phyloP scores from a whole-genome alignment of 768 basidiomycete genomes.

The Tulasnella sp. region DNA sequence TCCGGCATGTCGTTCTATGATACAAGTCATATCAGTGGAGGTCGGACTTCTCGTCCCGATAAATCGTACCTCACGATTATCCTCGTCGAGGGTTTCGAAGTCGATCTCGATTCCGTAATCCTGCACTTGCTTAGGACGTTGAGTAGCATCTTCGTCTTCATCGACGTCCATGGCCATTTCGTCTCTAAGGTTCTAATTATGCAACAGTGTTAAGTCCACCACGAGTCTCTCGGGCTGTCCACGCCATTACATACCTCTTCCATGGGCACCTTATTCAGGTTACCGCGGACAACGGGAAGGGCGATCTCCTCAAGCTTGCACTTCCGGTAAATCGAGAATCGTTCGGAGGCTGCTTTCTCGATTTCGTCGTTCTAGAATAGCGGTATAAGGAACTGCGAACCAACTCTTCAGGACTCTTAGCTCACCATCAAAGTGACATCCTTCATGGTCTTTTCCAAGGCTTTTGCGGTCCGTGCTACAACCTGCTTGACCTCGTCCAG shows the following conservation, averaged over 20 bases:
- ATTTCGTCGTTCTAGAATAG: conserved; percentile 78
- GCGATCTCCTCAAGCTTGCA: conserved; percentile 92
- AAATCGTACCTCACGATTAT: conserved; percentile 67
- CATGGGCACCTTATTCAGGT: conserved; percentile 86
- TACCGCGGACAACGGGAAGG: conserved; percentile 74
- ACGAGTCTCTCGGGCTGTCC: background rate
- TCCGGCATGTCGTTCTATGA: conserved; percentile 64
- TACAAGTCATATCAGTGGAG: background rate
- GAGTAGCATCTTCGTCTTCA: conserved; percentile 81
- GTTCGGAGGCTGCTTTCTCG: conserved; percentile 81
- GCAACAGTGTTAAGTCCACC: conserved; percentile 6
- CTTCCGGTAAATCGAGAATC: conserved; percentile 84
- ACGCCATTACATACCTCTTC: conserved; percentile 70
- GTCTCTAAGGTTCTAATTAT: conserved; percentile 69
- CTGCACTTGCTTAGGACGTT: conserved; percentile 67
- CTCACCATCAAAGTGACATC: conserved; percentile 81
- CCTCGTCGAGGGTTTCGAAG: conserved; percentile 73
- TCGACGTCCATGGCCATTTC: conserved; percentile 93
- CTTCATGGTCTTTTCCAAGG: conserved; percentile 84
- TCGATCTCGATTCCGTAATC: conserved; percentile 92
- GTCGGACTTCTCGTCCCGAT: background rate
- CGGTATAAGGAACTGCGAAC: background rate
- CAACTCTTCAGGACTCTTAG: background rate
- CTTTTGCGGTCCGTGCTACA: conserved; percentile 68
- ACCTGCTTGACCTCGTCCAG: conserved; percentile 78